These are phyloP conservation scores for Tulasnella sp. DNA, from an alignment of 768 basidiomycete species.

Conservation along the genomic window DNA sequence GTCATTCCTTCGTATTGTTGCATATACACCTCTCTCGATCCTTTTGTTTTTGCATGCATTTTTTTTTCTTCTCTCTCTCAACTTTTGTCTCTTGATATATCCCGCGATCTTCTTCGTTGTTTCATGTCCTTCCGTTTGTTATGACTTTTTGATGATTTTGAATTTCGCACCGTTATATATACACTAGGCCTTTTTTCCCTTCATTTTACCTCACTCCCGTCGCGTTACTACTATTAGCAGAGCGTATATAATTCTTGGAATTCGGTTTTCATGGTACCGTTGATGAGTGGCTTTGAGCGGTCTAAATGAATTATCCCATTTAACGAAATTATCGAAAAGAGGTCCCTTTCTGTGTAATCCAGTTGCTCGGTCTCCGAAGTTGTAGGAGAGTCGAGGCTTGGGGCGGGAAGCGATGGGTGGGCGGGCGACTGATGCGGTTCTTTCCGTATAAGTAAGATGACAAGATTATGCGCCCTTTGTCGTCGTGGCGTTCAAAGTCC, in stretches of 20 bases:
- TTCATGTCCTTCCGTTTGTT: background rate
- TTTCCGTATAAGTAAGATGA: background rate
- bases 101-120: background rate
- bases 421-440: background rate
- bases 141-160: background rate
- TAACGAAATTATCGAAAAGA: background rate
- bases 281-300: too few relatives aligned
- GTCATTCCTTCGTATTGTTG: background rate
- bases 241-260: background rate
- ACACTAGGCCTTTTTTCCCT: background rate
- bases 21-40: background rate
- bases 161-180: background rate
- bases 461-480: background rate
- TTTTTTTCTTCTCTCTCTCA: background rate
- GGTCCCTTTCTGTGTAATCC: too few relatives aligned
- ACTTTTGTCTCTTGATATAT: background rate
- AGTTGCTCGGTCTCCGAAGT: background rate
- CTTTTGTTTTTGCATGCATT: background rate
- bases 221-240: background rate
- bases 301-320: too few relatives aligned
- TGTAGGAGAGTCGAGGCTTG: background rate
- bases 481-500: background rate
- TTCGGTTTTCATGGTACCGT: background rate
- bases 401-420: background rate
- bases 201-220: background rate